Base-by-base conservation (phyloP, 306 rosid genomes). In the Quercus rubra region DNA sequence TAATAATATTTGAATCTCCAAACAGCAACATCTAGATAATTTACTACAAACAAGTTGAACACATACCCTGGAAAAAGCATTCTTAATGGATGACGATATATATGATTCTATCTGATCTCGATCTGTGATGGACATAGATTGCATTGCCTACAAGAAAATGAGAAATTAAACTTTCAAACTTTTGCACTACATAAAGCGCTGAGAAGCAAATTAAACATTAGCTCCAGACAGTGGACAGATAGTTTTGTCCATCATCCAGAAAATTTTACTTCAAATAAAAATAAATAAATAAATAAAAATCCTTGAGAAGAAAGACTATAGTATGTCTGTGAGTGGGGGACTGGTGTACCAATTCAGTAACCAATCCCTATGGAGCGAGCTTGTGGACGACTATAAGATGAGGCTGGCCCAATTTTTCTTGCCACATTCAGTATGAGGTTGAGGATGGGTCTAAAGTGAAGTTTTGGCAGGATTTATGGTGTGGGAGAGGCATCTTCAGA, bases 81-180 rank as follows among this genome's bases (percentile, higher is more conserved):
- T 80, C 89, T 91, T 95, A 68, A 86, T 85, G 74, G 99, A 93
- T 70, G 97, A 90, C 66, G 84, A 83, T 75, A 95, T 81, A 74
- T 93, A 93, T 23, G 83, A 72, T 82, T 93, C 99, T 86, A 95
- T 91, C 91, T 95, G 99, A 84, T 95, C 99, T 51, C 91, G 94
- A 74, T 95, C 98, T 51, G 93, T 87, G 73, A 83, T 25, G 68
- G 91, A 89, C 75, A 87, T 86, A 74, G 92, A 91, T 70, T 89
- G 92, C 81, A 79, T 74, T 71, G 73, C 88, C 97, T 95, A 92
- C 80, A 67, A 70, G 70, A 43, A 76, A 88, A 75, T 59, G 12
- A 73, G 74, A 55, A 72, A 61, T 51, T 25, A 83, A 83, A 74
- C 38, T 43, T 79, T 75, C 52, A 80, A 71, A 55, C 70, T 25